These are phyloP conservation scores for Fusarium falciforme DNA, from an alignment of 2,329 filamentous ascomycete genomes.

Conservation along the genomic window DNA sequence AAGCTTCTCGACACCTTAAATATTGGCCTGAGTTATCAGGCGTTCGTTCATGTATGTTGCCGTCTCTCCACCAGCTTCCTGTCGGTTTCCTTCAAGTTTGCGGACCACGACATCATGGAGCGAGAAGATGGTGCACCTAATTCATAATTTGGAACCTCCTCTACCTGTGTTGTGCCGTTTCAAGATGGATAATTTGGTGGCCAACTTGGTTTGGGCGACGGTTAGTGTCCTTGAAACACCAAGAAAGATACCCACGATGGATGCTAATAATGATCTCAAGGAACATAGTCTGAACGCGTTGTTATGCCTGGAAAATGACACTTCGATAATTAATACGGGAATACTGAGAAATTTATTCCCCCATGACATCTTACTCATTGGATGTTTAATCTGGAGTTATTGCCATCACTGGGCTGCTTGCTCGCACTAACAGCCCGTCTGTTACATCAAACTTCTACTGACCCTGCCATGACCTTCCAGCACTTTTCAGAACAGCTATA, in stretches of 20 bases:
- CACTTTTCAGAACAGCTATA: conserved; percentile 5
- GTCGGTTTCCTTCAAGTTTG: background rate
- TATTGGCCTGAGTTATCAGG: conserved; percentile 23
- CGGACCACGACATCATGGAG: background rate
- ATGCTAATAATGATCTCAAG: background rate
- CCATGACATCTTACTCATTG: background rate
- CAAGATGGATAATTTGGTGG: background rate
- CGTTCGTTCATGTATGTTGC: conserved; percentile 3
- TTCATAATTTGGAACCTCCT: background rate
- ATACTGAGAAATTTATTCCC: background rate
- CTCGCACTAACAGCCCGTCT: background rate
- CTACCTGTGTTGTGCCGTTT: background rate
- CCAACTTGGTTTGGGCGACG: background rate
- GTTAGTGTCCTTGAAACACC: background rate
- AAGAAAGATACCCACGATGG: background rate
- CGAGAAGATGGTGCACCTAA: background rate
- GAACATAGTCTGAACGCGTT: background rate
- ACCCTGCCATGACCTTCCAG: background rate
- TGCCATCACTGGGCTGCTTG: background rate
- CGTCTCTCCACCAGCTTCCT: background rate
- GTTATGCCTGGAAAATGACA: too few species aligned
- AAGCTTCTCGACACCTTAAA: conserved; percentile 1
- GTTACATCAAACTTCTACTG: background rate
- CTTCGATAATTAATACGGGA: background rate
- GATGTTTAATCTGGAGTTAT: background rate